Percentiles rank a stretch among this genome's conserved stretches.
These are phyloP conservation scores for Collybiopsis luxurians DNA, from an alignment of 768 basidiomycete genomes.

Conservation along the genomic window DNA sequence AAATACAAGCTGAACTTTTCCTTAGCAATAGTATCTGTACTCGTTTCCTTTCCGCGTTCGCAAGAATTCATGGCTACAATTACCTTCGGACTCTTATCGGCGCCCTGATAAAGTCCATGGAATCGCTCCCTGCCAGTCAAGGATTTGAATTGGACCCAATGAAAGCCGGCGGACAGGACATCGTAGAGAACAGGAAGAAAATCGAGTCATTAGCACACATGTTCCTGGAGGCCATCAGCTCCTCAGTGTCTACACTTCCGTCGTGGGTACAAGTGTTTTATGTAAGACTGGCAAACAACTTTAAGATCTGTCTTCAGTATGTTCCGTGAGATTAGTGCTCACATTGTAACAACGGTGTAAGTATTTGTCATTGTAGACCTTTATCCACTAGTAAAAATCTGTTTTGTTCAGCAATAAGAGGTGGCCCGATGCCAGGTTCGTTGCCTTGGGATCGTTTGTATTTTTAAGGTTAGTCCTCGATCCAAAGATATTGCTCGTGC, in stretches of 20 bases:
- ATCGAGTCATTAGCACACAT: conserved; percentile 71
- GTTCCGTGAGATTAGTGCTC: conserved; percentile 83
- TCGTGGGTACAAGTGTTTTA: conserved; percentile 48
- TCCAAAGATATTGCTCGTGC: not conserved
- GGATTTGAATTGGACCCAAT: conserved; percentile 79
- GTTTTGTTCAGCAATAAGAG: conserved; percentile 44
- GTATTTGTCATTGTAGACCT: conserved; percentile 23
- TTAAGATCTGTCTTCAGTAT: conserved; percentile 48
- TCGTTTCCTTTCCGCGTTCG: conserved; percentile 83
- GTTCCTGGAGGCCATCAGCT: conserved; percentile 72
- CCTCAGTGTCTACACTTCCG: conserved; percentile 69
- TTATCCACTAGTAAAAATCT: too few relatives aligned
- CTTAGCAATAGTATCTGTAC: conserved; percentile 86
- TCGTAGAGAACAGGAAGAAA: conserved; percentile 64
- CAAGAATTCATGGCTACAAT: conserved; percentile 86
- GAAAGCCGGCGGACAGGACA: conserved; percentile 54
- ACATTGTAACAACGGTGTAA: conserved; percentile 78
- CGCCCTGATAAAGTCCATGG: conserved; percentile 76
- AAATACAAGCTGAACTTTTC: conserved; percentile 80
- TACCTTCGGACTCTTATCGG: conserved; percentile 80
- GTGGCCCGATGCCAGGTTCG: conserved; percentile 79
- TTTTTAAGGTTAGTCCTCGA: conserved; percentile 63
- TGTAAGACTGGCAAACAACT: not conserved
- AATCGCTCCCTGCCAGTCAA: conserved; percentile 67
- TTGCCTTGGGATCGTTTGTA: conserved; percentile 86